A percentile compares a stretch with the other conserved stretches of the same genome.
Conservation (phyloP, 495 filamentous ascomycete genomes). For the Penicillium riverlandense region DNA sequence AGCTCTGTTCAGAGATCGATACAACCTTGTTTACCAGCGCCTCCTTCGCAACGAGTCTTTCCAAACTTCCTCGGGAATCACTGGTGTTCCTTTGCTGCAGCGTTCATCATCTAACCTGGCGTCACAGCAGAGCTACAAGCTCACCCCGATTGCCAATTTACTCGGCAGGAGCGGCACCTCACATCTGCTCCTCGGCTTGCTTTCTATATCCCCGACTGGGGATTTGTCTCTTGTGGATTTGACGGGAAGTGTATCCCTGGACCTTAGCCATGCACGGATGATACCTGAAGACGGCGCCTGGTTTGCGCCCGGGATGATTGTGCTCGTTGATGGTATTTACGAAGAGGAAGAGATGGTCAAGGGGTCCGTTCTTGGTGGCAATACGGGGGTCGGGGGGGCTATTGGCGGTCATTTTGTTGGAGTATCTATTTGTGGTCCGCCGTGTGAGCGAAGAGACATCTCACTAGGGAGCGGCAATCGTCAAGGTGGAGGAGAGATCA, state of each 20-base stretch:
- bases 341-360: slow-evolving; percentile 75
- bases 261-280: slow-evolving; percentile 70
- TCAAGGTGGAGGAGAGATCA: slow-evolving; percentile 42
- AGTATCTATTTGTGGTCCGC: slow-evolving; percentile 82
- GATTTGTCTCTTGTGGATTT: slow-evolving; percentile 73
- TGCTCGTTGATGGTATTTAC: slow-evolving; percentile 88
- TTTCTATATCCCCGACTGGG: slow-evolving; percentile 76
- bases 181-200: slow-evolving; percentile 81
- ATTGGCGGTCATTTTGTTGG: slow-evolving; percentile 87
- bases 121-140: slow-evolving; percentile 64
- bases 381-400: slow-evolving; percentile 74
- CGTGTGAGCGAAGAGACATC: slow-evolving; percentile 73
- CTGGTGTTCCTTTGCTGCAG: slow-evolving; percentile 37
- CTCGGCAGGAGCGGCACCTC: slow-evolving; percentile 78
- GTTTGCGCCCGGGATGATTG: slow-evolving; percentile 92
- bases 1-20: slow-evolving; percentile 76
- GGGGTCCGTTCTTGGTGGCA: slow-evolving; percentile 61
- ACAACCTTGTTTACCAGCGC: slow-evolving; percentile 83
- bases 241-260: slow-evolving; percentile 79
- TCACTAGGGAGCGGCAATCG: slow-evolving; percentile 65
- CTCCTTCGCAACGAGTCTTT: slow-evolving; percentile 90
- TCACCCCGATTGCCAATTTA: slow-evolving; percentile 89
- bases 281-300: slow-evolving; percentile 82
- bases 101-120: slow-evolving; percentile 48
- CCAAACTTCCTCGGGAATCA: slow-evolving; percentile 59